Evolutionary conservation across 257 asterid genomes (phyloP), one percentile per base, ranked within the genome.

Genomic region (Primulina huaijiensis): DNA sequence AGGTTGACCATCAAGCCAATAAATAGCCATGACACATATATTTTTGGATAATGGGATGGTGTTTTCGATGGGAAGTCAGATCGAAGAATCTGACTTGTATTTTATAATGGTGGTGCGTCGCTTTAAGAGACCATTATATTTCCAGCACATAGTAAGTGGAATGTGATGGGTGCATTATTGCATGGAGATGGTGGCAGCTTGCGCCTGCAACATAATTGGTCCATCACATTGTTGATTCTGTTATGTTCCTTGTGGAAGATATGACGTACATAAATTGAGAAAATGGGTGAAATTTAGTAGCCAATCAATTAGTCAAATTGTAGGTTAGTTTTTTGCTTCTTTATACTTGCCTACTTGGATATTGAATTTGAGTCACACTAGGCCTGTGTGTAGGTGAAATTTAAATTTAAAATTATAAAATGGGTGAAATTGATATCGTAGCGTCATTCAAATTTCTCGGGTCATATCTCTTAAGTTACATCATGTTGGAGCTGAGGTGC

Each of bases 191-290:
- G 50, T 38, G 16, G 58, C 19, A 33, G 7, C 23, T 43, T 12
- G 21, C 55, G 67, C 34, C 62, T 71, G 33, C 50, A 5, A 46
- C 31, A 21, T 23, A 34, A n/a, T 14, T 72, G 37, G 4, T 55
- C n/a, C 58, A 69, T 12, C 58, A 64, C 9, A 25, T 60, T 53
- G 20, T 33, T 20, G 11, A 60, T 27, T 63, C 16, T 9, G 16
- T 76, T 65, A 38, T 60, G 19, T 53, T 46, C 35, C 63, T 67
- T 56, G 9, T 65, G 74, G 55, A 58, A 60, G 10, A 35, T 7
- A 35, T 35, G 40, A 35, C 35, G 5, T 35, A 1, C 40, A 35
- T 35, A 35, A 35, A 35, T 35, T 7, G 40, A 35, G 40, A 35
- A 23, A 23, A 23, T 23, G 25, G 25, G 25, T 23, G 25, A 35